These are phyloP conservation scores for Tylopilus rubrobrunneus DNA, from an alignment of 768 basidiomycete species.

Conservation along the genomic window DNA sequence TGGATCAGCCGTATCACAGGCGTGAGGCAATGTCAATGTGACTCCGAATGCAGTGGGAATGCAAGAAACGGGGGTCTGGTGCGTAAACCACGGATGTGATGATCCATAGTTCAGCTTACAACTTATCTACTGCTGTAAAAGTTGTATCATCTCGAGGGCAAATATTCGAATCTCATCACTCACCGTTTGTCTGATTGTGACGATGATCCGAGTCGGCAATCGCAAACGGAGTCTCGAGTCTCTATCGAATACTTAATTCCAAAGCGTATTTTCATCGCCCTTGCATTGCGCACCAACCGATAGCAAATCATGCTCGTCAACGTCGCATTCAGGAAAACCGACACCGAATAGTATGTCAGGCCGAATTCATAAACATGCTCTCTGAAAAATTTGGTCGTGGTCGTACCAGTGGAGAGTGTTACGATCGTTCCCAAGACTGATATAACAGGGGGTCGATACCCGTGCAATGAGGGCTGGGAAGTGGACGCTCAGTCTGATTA, in stretches of 20 bases:
- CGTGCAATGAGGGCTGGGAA: neutral
- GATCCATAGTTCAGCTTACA: too few relatives aligned
- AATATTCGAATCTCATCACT: too few relatives aligned
- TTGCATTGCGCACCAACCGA: neutral
- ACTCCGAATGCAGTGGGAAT: too few relatives aligned
- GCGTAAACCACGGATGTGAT: too few relatives aligned
- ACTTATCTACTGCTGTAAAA: too few relatives aligned
- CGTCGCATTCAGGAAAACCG: slow-evolving; percentile 3
- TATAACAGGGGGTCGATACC: neutral
- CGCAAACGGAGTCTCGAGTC: too few relatives aligned
- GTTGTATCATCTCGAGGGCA: too few relatives aligned
- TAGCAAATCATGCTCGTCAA: neutral
- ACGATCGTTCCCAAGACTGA: slow-evolving; percentile 5
- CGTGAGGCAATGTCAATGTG: too few relatives aligned
- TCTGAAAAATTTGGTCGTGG: neutral
- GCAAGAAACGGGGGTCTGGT: too few relatives aligned
- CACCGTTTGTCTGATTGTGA: too few relatives aligned
- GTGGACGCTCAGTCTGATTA: slow-evolving; percentile 3
- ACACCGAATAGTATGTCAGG: neutral
- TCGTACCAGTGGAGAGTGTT: neutral
- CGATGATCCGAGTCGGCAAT: too few relatives aligned
- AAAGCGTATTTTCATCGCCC: neutral
- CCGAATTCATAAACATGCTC: neutral
- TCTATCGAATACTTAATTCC: neutral
- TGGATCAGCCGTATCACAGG: too few relatives aligned